Conservation (phyloP, 2,329 filamentous ascomycete species). For the Dactylellina haptotyla region DNA sequence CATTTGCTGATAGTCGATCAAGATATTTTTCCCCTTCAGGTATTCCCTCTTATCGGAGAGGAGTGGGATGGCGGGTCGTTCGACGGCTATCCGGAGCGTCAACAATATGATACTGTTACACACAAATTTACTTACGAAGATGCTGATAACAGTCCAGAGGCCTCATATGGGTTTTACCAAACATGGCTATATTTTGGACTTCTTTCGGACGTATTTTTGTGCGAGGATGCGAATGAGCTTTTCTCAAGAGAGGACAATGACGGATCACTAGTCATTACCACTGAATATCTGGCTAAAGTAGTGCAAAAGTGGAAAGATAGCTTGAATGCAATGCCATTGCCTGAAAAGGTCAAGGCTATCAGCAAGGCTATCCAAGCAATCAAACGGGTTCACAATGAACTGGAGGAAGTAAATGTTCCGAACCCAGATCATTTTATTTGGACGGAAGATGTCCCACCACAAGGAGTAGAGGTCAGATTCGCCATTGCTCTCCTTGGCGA, state of each 20-base stretch:
- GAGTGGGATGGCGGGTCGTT: constrained; percentile 49
- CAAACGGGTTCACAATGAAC: constrained; percentile 1
- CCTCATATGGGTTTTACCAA: constrained; percentile 41
- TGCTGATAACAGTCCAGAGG: constrained; percentile 38
- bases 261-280: constrained; percentile 31
- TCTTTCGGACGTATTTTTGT: constrained; percentile 28
- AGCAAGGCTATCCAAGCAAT: constrained; percentile 4
- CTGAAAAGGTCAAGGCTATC: constrained; percentile 21
- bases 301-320: constrained; percentile 11
- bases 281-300: constrained; percentile 19
- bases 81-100: constrained; percentile 38
- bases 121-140: constrained; percentile 29
- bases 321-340: constrained; percentile 29
- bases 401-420: constrained; percentile 29
- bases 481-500: constrained; percentile 40
- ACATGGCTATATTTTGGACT: constrained; percentile 49
- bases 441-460: not conserved
- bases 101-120: constrained; percentile 23
- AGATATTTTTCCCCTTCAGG: constrained; percentile 10
- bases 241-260: constrained; percentile 38
- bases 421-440: constrained; percentile 26
- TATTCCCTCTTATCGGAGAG: constrained; percentile 39
- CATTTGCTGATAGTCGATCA: constrained; percentile 30
- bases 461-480: constrained; percentile 34
- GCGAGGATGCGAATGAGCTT: constrained; percentile 26